Base-by-base conservation (phyloP, 345 rosid genomes). In the Turritis glabra region DNA sequence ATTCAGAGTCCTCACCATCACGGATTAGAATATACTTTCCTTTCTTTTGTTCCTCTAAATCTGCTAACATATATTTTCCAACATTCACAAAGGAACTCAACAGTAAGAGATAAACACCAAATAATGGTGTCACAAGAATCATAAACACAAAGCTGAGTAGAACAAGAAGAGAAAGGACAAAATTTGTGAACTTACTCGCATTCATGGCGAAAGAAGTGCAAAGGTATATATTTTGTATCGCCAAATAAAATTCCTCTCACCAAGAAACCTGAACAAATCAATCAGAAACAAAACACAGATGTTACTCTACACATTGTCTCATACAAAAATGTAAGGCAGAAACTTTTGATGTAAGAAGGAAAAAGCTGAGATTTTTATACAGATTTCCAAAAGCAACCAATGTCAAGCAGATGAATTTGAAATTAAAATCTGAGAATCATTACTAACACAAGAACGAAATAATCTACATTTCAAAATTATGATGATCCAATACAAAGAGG, bases 1-100 rank as follows among this genome's bases (percentile, higher is more conserved):
- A 67, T 61, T 83, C 76, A 27, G 84, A 73, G 10, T 82, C 97
- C 3, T 51, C 84, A 56, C 71, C 88, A 56, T 65, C 56, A 62
- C 79, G 51, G 60, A 90, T 76, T 54, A 50, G 85, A 66, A 37
- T 30, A 83, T 95, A 90, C 57, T 81, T 82, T 0, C 86, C 94
- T 8, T 82, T 85, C 71, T 29, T 76, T 2, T 78, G 55, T 66
- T 82, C 94, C 62, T 67, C 76, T 10, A 54, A 23, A 75, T 82
- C 83, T 69, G 77, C 64, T 32, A 66, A 54, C 77, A 64, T 10
- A 64, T 10, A 54, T 66, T 73, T 13, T 5, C 90, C 84, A 60
- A 61, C 44, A 32, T 5, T 27, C 6, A 14, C n/a, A 25, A 25
- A n/a, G 5, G 33, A 12, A 54, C 18, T 41, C 67, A 74, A 65